Percentiles rank a stretch among this genome's conserved stretches.
Conservation (phyloP, 371 early-diverging fungal species). For the Zychaea mexicana region DNA sequence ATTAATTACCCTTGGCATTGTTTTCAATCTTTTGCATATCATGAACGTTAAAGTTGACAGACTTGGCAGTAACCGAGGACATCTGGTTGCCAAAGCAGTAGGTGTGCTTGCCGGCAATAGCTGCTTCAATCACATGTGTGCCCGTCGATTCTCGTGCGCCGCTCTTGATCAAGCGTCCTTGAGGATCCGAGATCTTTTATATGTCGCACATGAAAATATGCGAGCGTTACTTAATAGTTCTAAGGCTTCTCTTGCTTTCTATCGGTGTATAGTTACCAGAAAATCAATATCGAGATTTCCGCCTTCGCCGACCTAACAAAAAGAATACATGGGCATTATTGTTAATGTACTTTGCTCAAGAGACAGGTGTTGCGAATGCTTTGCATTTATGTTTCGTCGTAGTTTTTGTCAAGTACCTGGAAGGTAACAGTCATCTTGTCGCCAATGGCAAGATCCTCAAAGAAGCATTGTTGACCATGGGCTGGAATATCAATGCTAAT, state of each 20-base stretch:
- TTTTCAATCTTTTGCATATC: constrained; percentile 28
- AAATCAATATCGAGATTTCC: constrained; percentile 74
- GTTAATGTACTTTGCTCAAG: neutral
- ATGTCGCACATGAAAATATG: neutral
- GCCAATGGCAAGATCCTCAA: constrained; percentile 55
- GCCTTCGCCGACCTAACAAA: constrained; percentile 64
- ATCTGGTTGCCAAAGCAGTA: constrained; percentile 79
- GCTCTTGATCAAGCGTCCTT: constrained; percentile 45
- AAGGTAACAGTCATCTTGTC: constrained; percentile 69
- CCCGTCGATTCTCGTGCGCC: constrained; percentile 50
- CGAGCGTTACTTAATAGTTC: neutral
- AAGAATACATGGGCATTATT: no score
- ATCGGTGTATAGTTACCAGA: constrained; percentile 51
- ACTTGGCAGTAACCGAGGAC: constrained; percentile 53
- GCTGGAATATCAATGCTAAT: constrained; percentile 52
- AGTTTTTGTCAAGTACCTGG: constrained; percentile 40
- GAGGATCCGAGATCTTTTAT: constrained; percentile 60
- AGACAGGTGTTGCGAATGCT: neutral
- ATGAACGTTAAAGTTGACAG: constrained; percentile 56
- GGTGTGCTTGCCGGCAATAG: constrained; percentile 57
- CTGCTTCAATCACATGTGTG: constrained; percentile 57
- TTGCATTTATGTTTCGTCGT: neutral
- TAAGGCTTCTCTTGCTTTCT: neutral
- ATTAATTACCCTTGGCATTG: constrained; percentile 25
- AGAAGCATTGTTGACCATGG: constrained; percentile 61